A percentile compares a stretch with the other conserved stretches of the same genome.
Conservation (phyloP, 2,329 filamentous ascomycete genomes). For the Periconia digitata region DNA sequence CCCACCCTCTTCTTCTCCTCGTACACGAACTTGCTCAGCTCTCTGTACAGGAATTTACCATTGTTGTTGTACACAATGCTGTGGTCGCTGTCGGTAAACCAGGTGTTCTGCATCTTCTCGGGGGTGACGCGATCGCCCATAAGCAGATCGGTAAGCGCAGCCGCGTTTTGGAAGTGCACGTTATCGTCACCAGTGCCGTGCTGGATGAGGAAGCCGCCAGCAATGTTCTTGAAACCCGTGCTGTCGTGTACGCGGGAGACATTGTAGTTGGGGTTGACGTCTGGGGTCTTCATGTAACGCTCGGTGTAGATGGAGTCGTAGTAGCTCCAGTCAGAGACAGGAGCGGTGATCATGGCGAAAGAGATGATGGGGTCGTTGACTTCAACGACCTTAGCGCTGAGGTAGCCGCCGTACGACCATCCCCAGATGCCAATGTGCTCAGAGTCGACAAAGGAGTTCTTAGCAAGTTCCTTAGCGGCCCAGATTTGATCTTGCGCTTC, state of each 20-base stretch:
- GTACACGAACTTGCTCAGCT: slow-evolving; percentile 62
- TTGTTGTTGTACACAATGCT: slow-evolving; percentile 61
- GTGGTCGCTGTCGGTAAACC: slow-evolving; percentile 68
- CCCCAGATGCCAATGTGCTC: slow-evolving; percentile 67
- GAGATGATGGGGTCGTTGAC: slow-evolving; percentile 62
- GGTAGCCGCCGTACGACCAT: slow-evolving; percentile 69
- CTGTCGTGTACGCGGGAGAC: slow-evolving; percentile 60
- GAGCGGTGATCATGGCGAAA: slow-evolving; percentile 64
- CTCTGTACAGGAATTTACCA: slow-evolving; percentile 61
- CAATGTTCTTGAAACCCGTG: slow-evolving; percentile 63
- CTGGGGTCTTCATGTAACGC: slow-evolving; percentile 68
- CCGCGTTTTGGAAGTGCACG: slow-evolving; percentile 69
- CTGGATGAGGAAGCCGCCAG: slow-evolving; percentile 62
- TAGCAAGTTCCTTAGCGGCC: slow-evolving; percentile 60
- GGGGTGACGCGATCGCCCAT: slow-evolving; percentile 62
- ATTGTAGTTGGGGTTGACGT: slow-evolving; percentile 61
- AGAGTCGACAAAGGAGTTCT: slow-evolving; percentile 58
- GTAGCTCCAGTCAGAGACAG: slow-evolving; percentile 69
- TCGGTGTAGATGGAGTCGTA: slow-evolving; percentile 74
- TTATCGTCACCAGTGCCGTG: slow-evolving; percentile 72
- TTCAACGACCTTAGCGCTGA: slow-evolving; percentile 68
- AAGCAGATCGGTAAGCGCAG: slow-evolving; percentile 63
- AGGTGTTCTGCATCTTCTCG: slow-evolving; percentile 63
- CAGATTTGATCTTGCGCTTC: slow-evolving; percentile 69
- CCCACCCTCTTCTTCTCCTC: slow-evolving; percentile 59